These are phyloP conservation scores for Plenodomus lindquistii DNA, from an alignment of 2,329 filamentous ascomycete species.

Conservation along the genomic window DNA sequence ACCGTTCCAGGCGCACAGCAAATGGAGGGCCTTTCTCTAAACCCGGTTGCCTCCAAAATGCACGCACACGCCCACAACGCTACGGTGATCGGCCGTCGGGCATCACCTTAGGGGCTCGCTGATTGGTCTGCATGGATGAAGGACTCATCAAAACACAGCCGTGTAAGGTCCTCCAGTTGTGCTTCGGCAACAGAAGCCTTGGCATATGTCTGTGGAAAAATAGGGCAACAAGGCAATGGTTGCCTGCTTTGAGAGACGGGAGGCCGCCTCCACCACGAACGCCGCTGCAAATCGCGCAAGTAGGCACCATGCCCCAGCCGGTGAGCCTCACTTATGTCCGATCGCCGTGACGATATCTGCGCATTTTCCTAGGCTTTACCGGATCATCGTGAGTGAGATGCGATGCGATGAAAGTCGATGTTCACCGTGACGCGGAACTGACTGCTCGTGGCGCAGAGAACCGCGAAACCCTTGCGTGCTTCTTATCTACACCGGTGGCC, in stretches of 20 bases:
- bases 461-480: conserved; percentile 6
- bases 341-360: neutral
- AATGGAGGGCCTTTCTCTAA: neutral
- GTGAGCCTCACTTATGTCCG: neutral
- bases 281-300: neutral
- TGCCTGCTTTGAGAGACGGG: neutral
- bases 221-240: neutral
- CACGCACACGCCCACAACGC: neutral
- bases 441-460: neutral
- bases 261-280: neutral
- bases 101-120: neutral
- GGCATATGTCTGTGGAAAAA: conserved; percentile 2
- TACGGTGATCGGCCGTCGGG: neutral
- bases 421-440: neutral
- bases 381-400: neutral
- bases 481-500: conserved; percentile 33
- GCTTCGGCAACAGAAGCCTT: conserved; percentile 2
- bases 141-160: conserved; percentile 9
- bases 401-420: neutral
- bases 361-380: neutral
- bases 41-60: neutral
- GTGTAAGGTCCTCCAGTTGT: conserved; percentile 7
- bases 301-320: neutral
- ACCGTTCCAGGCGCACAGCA: neutral
- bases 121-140: conserved; percentile 8